Conservation (phyloP, 495 filamentous ascomycete genomes). For the Aspergillus heteromorphus region DNA sequence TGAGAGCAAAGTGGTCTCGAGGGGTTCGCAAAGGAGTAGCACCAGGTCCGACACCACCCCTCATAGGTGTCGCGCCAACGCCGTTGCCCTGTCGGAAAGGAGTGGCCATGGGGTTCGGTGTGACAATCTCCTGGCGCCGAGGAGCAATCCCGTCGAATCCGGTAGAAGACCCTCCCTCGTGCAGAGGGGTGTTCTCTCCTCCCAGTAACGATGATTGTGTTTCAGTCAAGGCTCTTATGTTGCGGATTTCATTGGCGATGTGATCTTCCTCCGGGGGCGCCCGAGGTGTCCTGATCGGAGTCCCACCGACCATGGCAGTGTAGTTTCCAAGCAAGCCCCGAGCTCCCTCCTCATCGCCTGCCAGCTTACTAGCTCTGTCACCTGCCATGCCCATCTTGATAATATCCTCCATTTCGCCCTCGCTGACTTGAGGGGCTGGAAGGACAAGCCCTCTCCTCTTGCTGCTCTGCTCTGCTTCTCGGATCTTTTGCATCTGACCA, state of each 20-base stretch:
- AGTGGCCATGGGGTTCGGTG: conserved; percentile 92
- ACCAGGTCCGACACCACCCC: conserved; percentile 52
- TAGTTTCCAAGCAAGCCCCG: conserved; percentile 84
- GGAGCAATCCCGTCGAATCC: conserved; percentile 85
- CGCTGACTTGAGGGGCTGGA: conserved; percentile 85
- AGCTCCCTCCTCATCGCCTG: conserved; percentile 76
- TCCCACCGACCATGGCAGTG: conserved; percentile 68
- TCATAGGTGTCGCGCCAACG: conserved; percentile 66
- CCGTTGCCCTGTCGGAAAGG: conserved; percentile 70
- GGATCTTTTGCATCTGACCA: conserved; percentile 90
- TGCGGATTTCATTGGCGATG: conserved; percentile 93
- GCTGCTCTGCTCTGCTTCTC: conserved; percentile 94
- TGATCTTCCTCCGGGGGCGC: conserved; percentile 90
- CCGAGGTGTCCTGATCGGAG: conserved; percentile 86
- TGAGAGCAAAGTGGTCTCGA: conserved; percentile 82
- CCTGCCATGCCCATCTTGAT: conserved; percentile 98
- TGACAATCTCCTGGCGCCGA: conserved; percentile 71
- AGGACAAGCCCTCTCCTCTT: conserved; percentile 76
- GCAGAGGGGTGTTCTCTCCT: conserved; percentile 86
- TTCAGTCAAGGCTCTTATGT: conserved; percentile 87
- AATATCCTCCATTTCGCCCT: conserved; percentile 91
- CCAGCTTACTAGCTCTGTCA: conserved; percentile 74
- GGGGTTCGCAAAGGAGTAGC: conserved; percentile 90
- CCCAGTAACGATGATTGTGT: conserved; percentile 94
- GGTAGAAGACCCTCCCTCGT: conserved; percentile 75